Conservation (phyloP, 2,329 filamentous ascomycete genomes). For the Diaporthe vaccinii region DNA sequence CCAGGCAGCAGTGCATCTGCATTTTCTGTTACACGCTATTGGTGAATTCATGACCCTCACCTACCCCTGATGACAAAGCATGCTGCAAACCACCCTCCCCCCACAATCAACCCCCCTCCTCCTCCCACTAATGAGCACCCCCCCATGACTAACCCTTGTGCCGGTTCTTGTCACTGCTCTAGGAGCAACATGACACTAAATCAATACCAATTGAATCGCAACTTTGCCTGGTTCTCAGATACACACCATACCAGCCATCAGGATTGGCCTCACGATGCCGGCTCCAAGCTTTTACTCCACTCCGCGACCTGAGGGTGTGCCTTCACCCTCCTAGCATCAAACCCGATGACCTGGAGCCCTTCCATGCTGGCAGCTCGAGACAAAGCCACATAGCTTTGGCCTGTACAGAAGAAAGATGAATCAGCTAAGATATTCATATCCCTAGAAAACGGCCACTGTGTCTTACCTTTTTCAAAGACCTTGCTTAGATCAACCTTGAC, state of each 20-base stretch:
- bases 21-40: slow-evolving; percentile 34
- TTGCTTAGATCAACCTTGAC: slow-evolving; percentile 37
- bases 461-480: slow-evolving; percentile 38
- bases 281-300: slow-evolving; percentile 21
- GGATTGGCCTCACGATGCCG: neutral
- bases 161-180: too few species aligned
- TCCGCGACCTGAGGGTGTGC: slow-evolving; percentile 37
- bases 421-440: neutral
- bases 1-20: slow-evolving; percentile 2
- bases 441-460: fast-evolving
- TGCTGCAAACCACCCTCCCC: neutral
- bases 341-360: slow-evolving; percentile 37
- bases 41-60: neutral
- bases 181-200: neutral
- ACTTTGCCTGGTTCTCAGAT: neutral
- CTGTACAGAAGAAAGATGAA: neutral
- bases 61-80: slow-evolving; percentile 16
- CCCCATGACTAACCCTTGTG: neutral
- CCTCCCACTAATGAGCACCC: neutral
- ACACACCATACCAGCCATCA: neutral
- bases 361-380: slow-evolving; percentile 37
- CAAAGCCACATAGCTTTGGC: slow-evolving; percentile 39
- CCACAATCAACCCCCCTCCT: too few species aligned
- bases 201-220: neutral
- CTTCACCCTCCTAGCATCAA: slow-evolving; percentile 33